phyloP scores from a whole-genome alignment of 768 basidiomycete species.

The Podaxis sp. region DNA sequence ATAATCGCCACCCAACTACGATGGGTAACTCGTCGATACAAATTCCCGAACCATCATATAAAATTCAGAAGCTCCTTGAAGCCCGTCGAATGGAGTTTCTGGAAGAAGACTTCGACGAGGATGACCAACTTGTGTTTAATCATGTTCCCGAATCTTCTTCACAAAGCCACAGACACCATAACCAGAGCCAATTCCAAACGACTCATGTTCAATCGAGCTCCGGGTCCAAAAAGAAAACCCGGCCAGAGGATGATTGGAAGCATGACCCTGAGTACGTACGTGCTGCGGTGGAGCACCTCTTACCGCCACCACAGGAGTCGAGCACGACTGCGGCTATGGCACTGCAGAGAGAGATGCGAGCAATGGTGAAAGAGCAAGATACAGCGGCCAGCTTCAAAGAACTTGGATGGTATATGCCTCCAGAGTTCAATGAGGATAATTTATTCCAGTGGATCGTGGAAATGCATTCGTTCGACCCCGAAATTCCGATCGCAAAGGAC shows the following conservation, averaged over 20 bases:
- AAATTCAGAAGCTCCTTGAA: conserved; percentile 46
- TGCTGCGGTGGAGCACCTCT: conserved; percentile 39
- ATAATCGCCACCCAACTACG: conserved; percentile 44
- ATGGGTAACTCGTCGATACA: conserved; percentile 35
- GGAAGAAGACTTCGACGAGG: conserved; percentile 46
- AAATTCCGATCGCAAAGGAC: conserved; percentile 60
- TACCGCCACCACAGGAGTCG: conserved; percentile 63
- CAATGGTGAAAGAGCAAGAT: conserved; percentile 62
- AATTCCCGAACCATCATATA: conserved; percentile 58
- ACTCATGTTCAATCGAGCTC: conserved; percentile 14
- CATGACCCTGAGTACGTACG: conserved; percentile 51
- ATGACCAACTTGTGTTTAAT: conserved; percentile 47
- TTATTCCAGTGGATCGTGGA: conserved; percentile 75
- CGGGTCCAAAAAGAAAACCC: conserved; percentile 20
- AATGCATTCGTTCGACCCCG: conserved; percentile 65
- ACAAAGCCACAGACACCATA: conserved; percentile 10
- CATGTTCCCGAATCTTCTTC: conserved; percentile 20
- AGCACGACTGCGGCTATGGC: conserved; percentile 52
- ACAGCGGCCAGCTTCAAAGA: conserved; percentile 41
- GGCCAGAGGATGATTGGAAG: conserved; percentile 46
- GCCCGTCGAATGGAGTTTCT: conserved; percentile 36
- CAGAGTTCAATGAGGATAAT: conserved; percentile 64
- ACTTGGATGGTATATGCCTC: conserved; percentile 72
- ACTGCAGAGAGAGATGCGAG: conserved; percentile 58
- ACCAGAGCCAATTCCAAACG: neutral